A percentile compares a stretch with the other conserved stretches of the same genome.
Evolutionary conservation across 2,329 filamentous ascomycete species (phyloP).

Genomic region (Cylindrodendrum hubeiense): DNA sequence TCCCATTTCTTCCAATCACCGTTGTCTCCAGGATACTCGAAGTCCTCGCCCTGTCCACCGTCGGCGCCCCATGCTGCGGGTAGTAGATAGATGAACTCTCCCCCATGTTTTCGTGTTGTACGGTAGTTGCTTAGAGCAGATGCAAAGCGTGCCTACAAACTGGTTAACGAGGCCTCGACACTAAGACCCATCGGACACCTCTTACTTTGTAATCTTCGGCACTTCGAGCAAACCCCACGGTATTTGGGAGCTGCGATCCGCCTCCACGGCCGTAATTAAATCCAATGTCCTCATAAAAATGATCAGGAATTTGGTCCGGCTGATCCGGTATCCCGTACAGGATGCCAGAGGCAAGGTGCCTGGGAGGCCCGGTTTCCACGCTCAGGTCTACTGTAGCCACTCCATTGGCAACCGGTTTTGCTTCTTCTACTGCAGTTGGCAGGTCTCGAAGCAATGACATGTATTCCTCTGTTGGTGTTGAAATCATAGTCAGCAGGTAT

Average conservation of each 20-base stretch:
- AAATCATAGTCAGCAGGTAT: not conserved
- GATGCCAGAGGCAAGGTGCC: conserved; percentile 30
- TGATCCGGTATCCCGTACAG: conserved; percentile 33
- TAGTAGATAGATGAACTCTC: conserved; percentile 58
- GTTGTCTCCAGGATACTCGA: conserved; percentile 61
- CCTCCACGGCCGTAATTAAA: conserved; percentile 31
- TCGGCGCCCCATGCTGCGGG: conserved; percentile 64
- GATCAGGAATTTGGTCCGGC: conserved; percentile 20
- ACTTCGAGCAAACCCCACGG: too few species aligned
- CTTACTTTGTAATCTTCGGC: conserved; percentile 21
- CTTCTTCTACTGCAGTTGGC: not conserved
- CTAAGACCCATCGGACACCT: too few species aligned
- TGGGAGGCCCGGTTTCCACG: conserved; percentile 7
- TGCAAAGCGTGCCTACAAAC: conserved; percentile 25
- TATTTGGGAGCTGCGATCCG: conserved; percentile 27
- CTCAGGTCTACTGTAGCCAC: conserved; percentile 22
- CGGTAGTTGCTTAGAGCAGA: conserved; percentile 29
- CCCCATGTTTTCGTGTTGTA: conserved; percentile 49
- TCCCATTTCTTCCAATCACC: conserved; percentile 61
- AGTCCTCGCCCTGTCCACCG: conserved; percentile 50
- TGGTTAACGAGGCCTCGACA: too few species aligned
- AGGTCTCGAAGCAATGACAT: not conserved
- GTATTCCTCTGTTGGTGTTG: not conserved
- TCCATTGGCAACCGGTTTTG: not conserved
- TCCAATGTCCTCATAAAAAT: conserved; percentile 22